phyloP scores from a whole-genome alignment of 164 flowering plant species.

The Cinnamomum chago region DNA sequence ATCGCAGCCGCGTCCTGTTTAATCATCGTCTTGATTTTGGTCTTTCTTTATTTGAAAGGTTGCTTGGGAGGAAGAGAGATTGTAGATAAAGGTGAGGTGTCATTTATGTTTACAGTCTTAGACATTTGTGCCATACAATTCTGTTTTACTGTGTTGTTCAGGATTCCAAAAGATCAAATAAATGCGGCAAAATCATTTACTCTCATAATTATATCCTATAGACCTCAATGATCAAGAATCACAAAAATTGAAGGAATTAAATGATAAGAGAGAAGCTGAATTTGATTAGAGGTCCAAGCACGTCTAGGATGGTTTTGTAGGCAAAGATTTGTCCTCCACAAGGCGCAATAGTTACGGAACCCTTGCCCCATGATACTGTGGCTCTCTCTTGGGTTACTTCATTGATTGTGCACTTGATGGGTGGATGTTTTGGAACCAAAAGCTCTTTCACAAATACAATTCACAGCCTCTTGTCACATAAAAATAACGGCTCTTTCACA shows the following conservation, averaged over 20 bases:
- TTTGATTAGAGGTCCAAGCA: neutral
- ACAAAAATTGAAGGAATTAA: too few relatives aligned
- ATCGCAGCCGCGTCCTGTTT: constrained; percentile 40
- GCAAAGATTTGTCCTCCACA: neutral
- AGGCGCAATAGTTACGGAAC: neutral
- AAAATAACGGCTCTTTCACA: neutral
- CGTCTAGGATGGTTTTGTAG: neutral
- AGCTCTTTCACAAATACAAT: neutral
- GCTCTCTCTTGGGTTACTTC: neutral
- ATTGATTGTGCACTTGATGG: neutral
- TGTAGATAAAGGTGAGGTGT: constrained; percentile 44
- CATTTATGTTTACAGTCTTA: neutral
- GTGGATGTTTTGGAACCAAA: neutral
- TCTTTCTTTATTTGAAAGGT: constrained; percentile 39
- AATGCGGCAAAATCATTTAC: neutral
- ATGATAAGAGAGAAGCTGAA: neutral
- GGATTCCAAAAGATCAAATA: neutral
- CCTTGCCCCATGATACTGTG: neutral
- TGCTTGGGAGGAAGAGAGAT: constrained; percentile 37
- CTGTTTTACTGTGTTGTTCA: neutral
- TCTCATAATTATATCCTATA: too few relatives aligned
- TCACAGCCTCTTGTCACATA: neutral
- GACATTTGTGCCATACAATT: neutral
- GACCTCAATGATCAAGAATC: too few relatives aligned
- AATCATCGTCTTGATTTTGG: constrained; percentile 28